These are phyloP conservation scores for Suillus spraguei DNA, from an alignment of 768 basidiomycete species.

Conservation along the genomic window DNA sequence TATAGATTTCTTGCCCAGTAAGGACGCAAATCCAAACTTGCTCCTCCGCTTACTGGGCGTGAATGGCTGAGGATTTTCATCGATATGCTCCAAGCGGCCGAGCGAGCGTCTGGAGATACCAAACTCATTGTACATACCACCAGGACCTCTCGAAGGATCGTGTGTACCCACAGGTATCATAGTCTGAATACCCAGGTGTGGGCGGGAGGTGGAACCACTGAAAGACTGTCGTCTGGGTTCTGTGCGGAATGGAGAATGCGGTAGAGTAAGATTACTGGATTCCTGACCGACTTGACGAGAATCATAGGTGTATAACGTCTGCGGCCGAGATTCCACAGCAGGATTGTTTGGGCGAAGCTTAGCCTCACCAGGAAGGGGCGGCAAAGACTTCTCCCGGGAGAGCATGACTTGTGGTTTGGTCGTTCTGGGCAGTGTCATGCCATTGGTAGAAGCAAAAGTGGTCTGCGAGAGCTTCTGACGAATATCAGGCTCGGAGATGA, in stretches of 20 bases:
- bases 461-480: constrained; percentile 46
- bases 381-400: constrained; percentile 73
- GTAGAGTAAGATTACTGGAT: constrained; percentile 56
- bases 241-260: constrained; percentile 63
- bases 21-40: constrained; percentile 66
- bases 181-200: constrained; percentile 56
- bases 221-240: constrained; percentile 79
- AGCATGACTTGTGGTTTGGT: constrained; percentile 25
- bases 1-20: constrained; percentile 61
- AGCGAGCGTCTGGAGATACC: constrained; percentile 67
- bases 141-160: constrained; percentile 35
- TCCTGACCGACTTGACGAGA: constrained; percentile 48
- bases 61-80: constrained; percentile 32
- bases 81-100: constrained; percentile 35
- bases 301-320: constrained; percentile 66
- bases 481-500: constrained; percentile 65
- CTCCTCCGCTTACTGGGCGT: constrained; percentile 65
- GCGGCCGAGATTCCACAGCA: constrained; percentile 53
- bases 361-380: constrained; percentile 69
- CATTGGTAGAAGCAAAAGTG: constrained; percentile 35
- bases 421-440: constrained; percentile 32
- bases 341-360: constrained; percentile 38
- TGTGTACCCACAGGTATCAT: constrained; percentile 41
- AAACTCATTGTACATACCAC: constrained; percentile 70
- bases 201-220: constrained; percentile 61